A percentile compares a stretch with the other conserved stretches of the same genome.
Evolutionary conservation across 1,284 basidiomycete species (phyloP).

Genomic region (Volvariella surrecta): DNA sequence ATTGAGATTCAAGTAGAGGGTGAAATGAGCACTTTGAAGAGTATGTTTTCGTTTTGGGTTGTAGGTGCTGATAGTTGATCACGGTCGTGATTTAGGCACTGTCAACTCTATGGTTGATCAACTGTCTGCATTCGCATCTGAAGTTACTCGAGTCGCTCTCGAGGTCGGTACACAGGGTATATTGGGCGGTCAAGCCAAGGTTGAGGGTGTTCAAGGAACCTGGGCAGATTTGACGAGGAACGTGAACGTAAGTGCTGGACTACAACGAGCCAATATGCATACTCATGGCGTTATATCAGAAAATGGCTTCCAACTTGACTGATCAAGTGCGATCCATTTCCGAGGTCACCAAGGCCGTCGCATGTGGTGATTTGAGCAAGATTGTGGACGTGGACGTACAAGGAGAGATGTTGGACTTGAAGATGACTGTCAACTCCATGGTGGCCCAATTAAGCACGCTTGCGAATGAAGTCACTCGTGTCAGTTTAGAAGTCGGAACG

Average conservation of each 20-base stretch:
- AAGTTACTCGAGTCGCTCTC: conserved; percentile 91
- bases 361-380: conserved; percentile 84
- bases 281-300: conserved; percentile 32
- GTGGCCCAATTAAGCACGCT: conserved; percentile 79
- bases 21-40: conserved; percentile 52
- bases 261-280: background rate
- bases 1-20: conserved; percentile 87
- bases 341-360: conserved; percentile 95
- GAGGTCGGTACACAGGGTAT: conserved; percentile 90
- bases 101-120: conserved; percentile 90
- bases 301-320: conserved; percentile 85
- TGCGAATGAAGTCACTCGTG: conserved; percentile 70
- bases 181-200: conserved; percentile 86
- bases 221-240: conserved; percentile 91
- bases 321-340: conserved; percentile 98
- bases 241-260: conserved; percentile 42
- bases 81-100: conserved; percentile 33
- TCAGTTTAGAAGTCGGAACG: conserved; percentile 83
- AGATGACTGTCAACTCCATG: conserved; percentile 89
- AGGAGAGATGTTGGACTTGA: conserved; percentile 95
- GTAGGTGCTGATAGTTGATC: background rate
- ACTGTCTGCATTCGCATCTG: conserved; percentile 84
- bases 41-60: conserved; percentile 12
- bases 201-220: conserved; percentile 89
- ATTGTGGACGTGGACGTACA: conserved; percentile 94